These are phyloP conservation scores for Penicillium sclerotigenum DNA, from an alignment of 2,329 filamentous ascomycete genomes.

Conservation along the genomic window DNA sequence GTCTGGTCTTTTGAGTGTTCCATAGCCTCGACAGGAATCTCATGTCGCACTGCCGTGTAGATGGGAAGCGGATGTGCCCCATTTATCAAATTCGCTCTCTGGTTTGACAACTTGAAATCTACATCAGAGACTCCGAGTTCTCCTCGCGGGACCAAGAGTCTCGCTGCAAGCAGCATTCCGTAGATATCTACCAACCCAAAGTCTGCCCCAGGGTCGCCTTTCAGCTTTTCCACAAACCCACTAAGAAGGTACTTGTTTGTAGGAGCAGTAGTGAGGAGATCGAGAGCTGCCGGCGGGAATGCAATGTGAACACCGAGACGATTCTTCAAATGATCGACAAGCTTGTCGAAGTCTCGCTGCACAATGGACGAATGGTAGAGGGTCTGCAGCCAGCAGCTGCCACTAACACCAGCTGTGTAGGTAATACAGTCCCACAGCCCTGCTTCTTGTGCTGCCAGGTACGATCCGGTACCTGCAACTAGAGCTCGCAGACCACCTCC, in stretches of 20 bases:
- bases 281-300: conserved; percentile 80
- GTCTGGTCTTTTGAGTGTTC: conserved; percentile 33
- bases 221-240: conserved; percentile 86
- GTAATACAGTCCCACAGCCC: conserved; percentile 92
- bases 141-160: conserved; percentile 80
- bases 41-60: conserved; percentile 91
- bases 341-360: conserved; percentile 61
- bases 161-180: conserved; percentile 76
- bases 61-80: conserved; percentile 87
- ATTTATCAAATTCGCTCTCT: conserved; percentile 69
- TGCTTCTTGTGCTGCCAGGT: conserved; percentile 77
- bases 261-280: conserved; percentile 77
- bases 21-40: conserved; percentile 66
- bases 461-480: conserved; percentile 84
- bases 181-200: conserved; percentile 94
- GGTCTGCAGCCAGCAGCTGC: conserved; percentile 91
- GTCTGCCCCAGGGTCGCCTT: conserved; percentile 72
- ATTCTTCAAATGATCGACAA: conserved; percentile 82
- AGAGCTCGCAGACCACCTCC: conserved; percentile 87
- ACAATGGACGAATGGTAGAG: conserved; percentile 81
- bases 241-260: conserved; percentile 89
- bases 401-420: conserved; percentile 92
- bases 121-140: conserved; percentile 71
- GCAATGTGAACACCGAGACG: conserved; percentile 86
- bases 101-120: conserved; percentile 90